Base-by-base conservation (phyloP, 129 eudicot species). In the Cynara cardunculus region DNA sequence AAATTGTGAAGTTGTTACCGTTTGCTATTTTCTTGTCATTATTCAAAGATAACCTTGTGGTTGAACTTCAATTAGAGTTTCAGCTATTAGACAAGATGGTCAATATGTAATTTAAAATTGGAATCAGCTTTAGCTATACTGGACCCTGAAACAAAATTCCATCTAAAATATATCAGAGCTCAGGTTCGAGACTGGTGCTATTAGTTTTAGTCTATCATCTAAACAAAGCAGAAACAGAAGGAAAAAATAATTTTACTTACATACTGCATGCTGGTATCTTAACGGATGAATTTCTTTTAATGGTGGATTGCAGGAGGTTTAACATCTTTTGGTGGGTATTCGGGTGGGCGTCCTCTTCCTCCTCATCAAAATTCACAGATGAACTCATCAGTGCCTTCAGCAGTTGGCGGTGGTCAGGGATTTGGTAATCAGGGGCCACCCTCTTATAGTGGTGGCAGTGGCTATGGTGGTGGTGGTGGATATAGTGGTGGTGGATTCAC, bases 391-490 rank as follows among this genome's bases (percentile, higher is more conserved):
- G 67, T 80, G 74, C 65, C 86, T 25, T 27, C 83, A 10, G 53
- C 80, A 9, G 70, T 69, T 71, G 88, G 72, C 26, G 85, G 84
- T 26, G 86, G 91, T 16, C 85, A 83, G 2, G 91, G 94, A 22
- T 89, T 5, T n/a, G 87, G 88, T 72, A 86, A 83, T 76, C 89
- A 81, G 71, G 92, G 89, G 37, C 77, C 88, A 3, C 85, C 84
- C 19, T 22, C 84, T 1, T 83, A 25, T 77, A 77, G 81, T 35
- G 83, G 85, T 26, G 87, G 78, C 84, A 80, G 89, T 18, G 78
- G 83, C 18, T 71, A 78, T 9, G 73, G 84, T 73, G 84, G 75
- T 41, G 74, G 74, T 2, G 84, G 74, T 73, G 84, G 78, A 59
- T 84, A 71, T 78, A 76, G 76, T 77, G 84, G 89, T 70, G 89